These are phyloP conservation scores for Gorgonomyces haynaldii DNA, from an alignment of 192 early-diverging fungal genomes.

Conservation along the genomic window DNA sequence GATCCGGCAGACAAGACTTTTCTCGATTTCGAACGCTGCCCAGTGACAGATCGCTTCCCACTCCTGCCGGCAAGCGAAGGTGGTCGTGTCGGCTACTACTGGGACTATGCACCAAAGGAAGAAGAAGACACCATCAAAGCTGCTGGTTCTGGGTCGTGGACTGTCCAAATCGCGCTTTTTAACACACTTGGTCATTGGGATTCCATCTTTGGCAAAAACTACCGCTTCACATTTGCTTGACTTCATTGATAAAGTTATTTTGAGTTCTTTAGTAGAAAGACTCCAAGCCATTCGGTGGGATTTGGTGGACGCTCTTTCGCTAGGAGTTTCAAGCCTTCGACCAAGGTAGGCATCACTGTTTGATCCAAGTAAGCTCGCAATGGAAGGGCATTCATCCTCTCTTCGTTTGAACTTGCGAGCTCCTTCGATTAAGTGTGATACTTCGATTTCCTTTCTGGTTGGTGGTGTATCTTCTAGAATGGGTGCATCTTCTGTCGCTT, in stretches of 20 bases:
- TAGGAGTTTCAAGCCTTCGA: constrained; percentile 38
- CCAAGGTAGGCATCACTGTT: constrained; percentile 35
- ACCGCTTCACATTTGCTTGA: constrained; percentile 5
- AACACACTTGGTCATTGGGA: not conserved
- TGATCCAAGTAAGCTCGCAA: constrained; percentile 36
- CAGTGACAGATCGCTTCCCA: not conserved
- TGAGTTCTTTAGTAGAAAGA: constrained; percentile 25
- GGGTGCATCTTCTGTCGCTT: too few species aligned
- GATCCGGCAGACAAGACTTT: not conserved
- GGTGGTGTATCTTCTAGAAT: too few species aligned
- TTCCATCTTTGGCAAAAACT: not conserved
- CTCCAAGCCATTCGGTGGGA: constrained; percentile 31
- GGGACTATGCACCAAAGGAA: too few species aligned
- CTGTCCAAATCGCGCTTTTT: not conserved
- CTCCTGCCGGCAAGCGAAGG: too few species aligned
- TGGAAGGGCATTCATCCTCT: constrained; percentile 18
- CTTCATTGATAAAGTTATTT: constrained; percentile 3
- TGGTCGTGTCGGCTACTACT: too few species aligned
- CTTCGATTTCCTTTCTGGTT: too few species aligned
- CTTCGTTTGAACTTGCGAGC: too few species aligned
- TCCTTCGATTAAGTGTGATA: too few species aligned
- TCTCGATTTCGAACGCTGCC: not conserved
- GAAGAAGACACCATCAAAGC: too few species aligned
- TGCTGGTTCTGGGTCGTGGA: not conserved
- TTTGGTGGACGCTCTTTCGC: constrained; percentile 38